A percentile compares a stretch with the other conserved stretches of the same genome.
Conservation (phyloP, 2,329 filamentous ascomycete genomes). For the Alternaria novae-zelandiae region DNA sequence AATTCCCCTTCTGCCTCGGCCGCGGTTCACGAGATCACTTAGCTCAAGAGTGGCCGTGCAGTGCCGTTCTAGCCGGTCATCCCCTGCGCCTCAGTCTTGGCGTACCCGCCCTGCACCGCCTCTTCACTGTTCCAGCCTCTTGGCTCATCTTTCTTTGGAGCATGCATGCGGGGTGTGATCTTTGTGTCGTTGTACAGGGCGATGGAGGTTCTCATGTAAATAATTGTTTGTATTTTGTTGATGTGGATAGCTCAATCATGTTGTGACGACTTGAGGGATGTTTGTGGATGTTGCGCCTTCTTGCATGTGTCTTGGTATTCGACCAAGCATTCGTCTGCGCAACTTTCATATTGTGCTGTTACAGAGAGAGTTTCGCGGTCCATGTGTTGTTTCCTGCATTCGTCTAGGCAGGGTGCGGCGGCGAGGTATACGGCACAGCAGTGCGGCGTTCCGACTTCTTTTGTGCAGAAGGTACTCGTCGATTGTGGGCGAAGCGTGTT, state of each 20-base stretch:
- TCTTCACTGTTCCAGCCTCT: neutral
- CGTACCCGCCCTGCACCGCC: neutral
- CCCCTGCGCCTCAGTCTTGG: neutral
- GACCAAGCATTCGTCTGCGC: constrained; percentile 6
- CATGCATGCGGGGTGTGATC: neutral
- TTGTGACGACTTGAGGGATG: neutral
- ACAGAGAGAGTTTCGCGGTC: constrained; percentile 3
- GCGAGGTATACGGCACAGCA: constrained; percentile 6
- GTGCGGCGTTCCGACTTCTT: neutral
- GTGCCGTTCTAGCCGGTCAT: neutral
- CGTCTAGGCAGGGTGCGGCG: constrained; percentile 4
- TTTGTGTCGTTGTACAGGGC: neutral
- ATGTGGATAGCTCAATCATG: neutral
- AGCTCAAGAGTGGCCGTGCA: neutral
- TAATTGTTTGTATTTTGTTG: neutral
- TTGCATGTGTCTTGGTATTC: neutral
- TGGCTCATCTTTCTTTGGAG: neutral
- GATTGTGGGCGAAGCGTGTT: neutral
- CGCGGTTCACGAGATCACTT: neutral
- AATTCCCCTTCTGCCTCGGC: neutral
- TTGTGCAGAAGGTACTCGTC: constrained; percentile 1
- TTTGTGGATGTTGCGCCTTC: neutral
- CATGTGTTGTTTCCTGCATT: constrained; percentile 2
- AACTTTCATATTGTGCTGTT: constrained; percentile 6
- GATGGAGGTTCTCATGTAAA: neutral